Percentiles rank a stretch among this genome's conserved stretches.
Evolutionary conservation across 2,329 filamentous ascomycete genomes (phyloP).

Genomic region (Plenodomus biglobosus): DNA sequence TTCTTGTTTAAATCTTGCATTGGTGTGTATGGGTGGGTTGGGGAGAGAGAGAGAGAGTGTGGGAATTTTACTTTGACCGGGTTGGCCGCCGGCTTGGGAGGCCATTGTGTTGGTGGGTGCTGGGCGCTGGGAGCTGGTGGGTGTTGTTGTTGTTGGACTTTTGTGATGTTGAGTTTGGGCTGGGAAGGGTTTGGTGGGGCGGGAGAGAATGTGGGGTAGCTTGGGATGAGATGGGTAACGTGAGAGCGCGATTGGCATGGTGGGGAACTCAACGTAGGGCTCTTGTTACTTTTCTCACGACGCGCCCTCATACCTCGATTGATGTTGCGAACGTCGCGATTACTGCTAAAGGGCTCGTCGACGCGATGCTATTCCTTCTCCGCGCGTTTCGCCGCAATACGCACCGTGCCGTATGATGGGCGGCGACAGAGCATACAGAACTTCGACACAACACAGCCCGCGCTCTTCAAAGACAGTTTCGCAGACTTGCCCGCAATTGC

Average conservation of each 20-base stretch:
- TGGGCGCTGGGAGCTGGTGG: background rate
- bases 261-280: too few relatives aligned
- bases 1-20: too few relatives aligned
- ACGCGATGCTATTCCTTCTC: conserved; percentile 13
- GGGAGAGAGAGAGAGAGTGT: too few relatives aligned
- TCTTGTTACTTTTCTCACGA: conserved; percentile 9
- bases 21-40: too few relatives aligned
- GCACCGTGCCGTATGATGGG: conserved; percentile 5
- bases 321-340: conserved; percentile 1
- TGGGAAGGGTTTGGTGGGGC: conserved; percentile 26
- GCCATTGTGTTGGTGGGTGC: conserved; percentile 31
- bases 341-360: background rate
- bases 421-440: conserved; percentile 7
- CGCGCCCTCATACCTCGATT: background rate
- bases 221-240: conserved; percentile 15
- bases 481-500: conserved; percentile 27
- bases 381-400: conserved; percentile 18
- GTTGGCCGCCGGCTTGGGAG: conserved; percentile 26
- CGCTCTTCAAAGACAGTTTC: conserved; percentile 27
- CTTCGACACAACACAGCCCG: conserved; percentile 25
- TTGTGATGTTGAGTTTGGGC: conserved; percentile 13
- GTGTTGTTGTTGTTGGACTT: background rate
- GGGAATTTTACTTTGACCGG: conserved; percentile 40
- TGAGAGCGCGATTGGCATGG: too few relatives aligned
- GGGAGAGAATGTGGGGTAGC: conserved; percentile 13